phyloP scores from a whole-genome alignment of 2,329 filamentous ascomycete genomes.

The Cercospora canescens region DNA sequence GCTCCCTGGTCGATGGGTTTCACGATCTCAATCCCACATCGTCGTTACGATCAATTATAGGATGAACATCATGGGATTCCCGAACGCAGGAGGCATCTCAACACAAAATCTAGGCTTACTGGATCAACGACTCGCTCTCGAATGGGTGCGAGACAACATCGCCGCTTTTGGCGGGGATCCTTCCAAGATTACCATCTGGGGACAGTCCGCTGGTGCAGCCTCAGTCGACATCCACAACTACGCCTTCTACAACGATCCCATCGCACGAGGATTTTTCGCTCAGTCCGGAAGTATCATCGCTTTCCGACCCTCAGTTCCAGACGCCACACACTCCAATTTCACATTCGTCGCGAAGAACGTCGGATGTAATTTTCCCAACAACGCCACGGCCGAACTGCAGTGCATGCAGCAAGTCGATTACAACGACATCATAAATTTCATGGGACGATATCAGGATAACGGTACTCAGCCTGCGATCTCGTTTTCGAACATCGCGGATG shows the following conservation, averaged over 20 bases:
- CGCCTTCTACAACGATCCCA: constrained; percentile 38
- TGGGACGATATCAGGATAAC: neutral
- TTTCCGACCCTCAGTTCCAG: constrained; percentile 20
- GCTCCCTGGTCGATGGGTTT: constrained; percentile 44
- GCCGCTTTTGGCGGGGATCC: constrained; percentile 44
- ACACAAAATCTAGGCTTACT: constrained; percentile 41
- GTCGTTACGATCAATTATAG: constrained; percentile 45
- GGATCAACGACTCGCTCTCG: constrained; percentile 41
- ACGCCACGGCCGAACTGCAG: constrained; percentile 33
- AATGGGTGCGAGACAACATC: constrained; percentile 46
- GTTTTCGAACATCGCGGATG: constrained; percentile 30
- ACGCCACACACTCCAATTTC: constrained; percentile 37
- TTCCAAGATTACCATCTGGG: constrained; percentile 41
- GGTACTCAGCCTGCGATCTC: constrained; percentile 21
- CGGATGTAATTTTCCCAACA: constrained; percentile 33
- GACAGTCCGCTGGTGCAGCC: constrained; percentile 34
- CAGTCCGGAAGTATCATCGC: constrained; percentile 38
- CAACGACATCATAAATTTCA: constrained; percentile 2
- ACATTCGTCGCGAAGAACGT: constrained; percentile 40
- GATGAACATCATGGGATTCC: constrained; percentile 42
- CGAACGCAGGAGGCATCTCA: constrained; percentile 32
- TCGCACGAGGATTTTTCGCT: constrained; percentile 43
- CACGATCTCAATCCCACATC: constrained; percentile 41
- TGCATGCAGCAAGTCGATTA: constrained; percentile 38
- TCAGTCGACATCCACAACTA: constrained; percentile 34